Evolutionary conservation across 495 filamentous ascomycete genomes (phyloP), one percentile per base, ranked within the genome.

Genomic region (Thermothielavioides terrestris): DNA sequence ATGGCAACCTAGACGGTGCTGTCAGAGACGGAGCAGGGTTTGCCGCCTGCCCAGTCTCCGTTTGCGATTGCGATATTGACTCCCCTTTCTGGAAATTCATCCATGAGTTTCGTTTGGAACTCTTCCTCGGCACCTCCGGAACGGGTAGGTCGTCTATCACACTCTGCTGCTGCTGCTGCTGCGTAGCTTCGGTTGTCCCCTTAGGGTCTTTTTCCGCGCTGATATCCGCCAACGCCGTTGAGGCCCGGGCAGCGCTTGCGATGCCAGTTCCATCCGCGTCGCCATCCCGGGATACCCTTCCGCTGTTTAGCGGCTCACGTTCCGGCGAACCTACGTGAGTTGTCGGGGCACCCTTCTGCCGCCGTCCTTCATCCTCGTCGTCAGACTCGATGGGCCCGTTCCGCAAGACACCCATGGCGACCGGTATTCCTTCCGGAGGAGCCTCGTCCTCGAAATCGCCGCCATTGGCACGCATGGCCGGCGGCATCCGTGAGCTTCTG

Each of bases 401-500:
- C 25, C 77, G 70, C 17, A 78, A 48, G 30, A 76, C 75, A 9
- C 74, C 76, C 62, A 80, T 74, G 7, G 74, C 78, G 4, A 81
- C 76, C 4, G 78, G 78, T 39, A 79, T 75, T 25, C 76, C 75
- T 58, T 78, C 72, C 5, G 76, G 77, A 12, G 71, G 71, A 7
- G 61, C 47, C 4, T 74, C 76, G 10, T 74, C 74, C 18, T 65
- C 69, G 11, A 78, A 78, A 9, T 79, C 78, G 43, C 81, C 79
- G 8, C 70, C 67, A 20, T 55, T 52, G 4, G 68, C 62, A 26
- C 64, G 68, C 83, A 88, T 66, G 56, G 77, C 63, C 53, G 80
- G 65, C 57, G 74, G 72, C 79, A 83, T 78, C 55, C 89, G 77
- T 34, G 86, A 76, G 59, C 89, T 94, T 60, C 92, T 75, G 11